Conservation (phyloP, 371 early-diverging fungal genomes). For the Sporodiniella umbellata region DNA sequence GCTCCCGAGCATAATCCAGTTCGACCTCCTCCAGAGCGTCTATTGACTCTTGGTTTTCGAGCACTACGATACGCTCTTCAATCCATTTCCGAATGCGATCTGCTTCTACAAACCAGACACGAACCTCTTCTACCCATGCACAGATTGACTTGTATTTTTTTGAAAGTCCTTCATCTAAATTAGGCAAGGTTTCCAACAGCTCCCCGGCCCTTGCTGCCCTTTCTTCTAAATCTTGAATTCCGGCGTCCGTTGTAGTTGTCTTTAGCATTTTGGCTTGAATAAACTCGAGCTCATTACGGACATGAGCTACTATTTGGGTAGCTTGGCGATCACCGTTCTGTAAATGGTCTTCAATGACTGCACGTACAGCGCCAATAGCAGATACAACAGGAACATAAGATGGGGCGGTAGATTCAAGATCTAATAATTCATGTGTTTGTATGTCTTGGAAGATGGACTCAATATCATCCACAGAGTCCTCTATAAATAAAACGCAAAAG, state of each 20-base stretch:
- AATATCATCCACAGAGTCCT: conserved; percentile 6
- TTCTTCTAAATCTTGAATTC: conserved; percentile 38
- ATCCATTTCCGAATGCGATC: conserved; percentile 46
- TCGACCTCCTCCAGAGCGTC: conserved; percentile 27
- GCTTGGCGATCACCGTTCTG: conserved; percentile 5
- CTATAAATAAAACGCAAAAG: not conserved
- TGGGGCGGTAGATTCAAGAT: conserved; percentile 6
- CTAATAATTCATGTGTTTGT: conserved; percentile 9
- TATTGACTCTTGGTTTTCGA: conserved; percentile 17
- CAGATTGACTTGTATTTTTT: conserved; percentile 30
- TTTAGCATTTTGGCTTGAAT: conserved; percentile 47
- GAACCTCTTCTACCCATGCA: conserved; percentile 50
- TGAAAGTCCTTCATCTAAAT: not conserved
- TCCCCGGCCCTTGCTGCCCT: conserved; percentile 19
- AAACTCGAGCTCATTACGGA: conserved; percentile 47
- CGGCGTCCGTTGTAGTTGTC: conserved; percentile 35
- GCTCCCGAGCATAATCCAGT: conserved; percentile 18
- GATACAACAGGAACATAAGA: conserved; percentile 14
- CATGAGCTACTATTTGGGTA: conserved; percentile 5
- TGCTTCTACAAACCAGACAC: conserved; percentile 49
- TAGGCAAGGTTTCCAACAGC: conserved; percentile 10
- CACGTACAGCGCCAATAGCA: conserved; percentile 26
- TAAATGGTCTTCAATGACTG: conserved; percentile 20
- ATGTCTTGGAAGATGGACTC: not conserved
- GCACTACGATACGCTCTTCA: conserved; percentile 29